Base-by-base conservation (phyloP, 371 early-diverging fungal species). In the Circinella umbellata region DNA sequence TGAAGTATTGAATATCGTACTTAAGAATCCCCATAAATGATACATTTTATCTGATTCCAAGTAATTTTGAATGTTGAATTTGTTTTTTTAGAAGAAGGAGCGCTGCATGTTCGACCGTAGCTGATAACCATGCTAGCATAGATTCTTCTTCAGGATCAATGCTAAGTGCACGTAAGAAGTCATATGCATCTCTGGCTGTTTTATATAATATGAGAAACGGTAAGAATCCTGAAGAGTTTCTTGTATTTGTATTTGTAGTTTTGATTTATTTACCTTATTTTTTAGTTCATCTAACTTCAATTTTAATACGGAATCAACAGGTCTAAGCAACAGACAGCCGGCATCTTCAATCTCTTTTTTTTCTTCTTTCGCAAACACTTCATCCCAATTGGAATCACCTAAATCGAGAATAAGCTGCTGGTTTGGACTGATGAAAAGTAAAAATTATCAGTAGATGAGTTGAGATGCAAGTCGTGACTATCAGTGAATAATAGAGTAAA, bases 31-130 rank as follows among this genome's bases (percentile, higher is more conserved):
- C 59, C 59, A 59, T 10, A 59, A 13, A 59, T 59, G 18, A 37
- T 59, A 59, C 59, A 59, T 59, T 18, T 27, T 59, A 59, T 59
- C 59, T 34, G 59, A 35, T 59, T 59, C 59, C 17, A 59, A 18
- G 59, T 59, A 59, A 59, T 59, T 59, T 59, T 59, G 59, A 13
- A 59, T 59, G 18, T 59, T 59, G 20, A 59, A 59, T 10, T 59
- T 37, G 18, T 59, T 37, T 27, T 59, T 59, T 39, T 39, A 59
- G 59, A 37, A 27, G 18, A 59, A 59, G 59, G 18, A 35, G 37
- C 4, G 59, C 27, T 27, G 59, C 18, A 18, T 59, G 8, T 37
- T 35, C 14, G 59, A 59, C 35, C 27, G 59, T 27, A 10, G 37
- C 18, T 11, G 59, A 59, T 59, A 59, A 37, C 59, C 35, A 59